Percentiles rank a stretch among this genome's conserved stretches.
Conservation (phyloP, 2,329 filamentous ascomycete species). For the Penicillium sp. region DNA sequence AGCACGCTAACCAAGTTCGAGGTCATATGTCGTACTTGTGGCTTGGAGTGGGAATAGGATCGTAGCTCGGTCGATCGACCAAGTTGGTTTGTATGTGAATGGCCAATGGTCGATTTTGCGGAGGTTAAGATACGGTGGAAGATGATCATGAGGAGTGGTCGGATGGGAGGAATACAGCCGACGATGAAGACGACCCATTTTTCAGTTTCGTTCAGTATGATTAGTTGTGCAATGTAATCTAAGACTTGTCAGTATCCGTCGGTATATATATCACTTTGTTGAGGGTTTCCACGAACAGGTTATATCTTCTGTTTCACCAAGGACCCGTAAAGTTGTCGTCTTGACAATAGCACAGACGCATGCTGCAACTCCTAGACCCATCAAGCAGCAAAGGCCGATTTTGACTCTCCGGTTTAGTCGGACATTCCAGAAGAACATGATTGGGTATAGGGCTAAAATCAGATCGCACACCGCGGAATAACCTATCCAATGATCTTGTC, state of each 20-base stretch:
- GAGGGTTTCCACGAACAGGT: constrained; percentile 14
- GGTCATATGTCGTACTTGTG: neutral
- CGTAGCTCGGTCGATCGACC: constrained; percentile 5
- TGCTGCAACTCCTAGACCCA: constrained; percentile 27
- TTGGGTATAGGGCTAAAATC: constrained; percentile 25
- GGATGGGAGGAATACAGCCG: constrained; percentile 21
- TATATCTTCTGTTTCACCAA: constrained; percentile 10
- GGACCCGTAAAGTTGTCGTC: constrained; percentile 9
- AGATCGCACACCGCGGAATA: constrained; percentile 24
- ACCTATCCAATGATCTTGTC: neutral
- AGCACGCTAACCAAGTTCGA: neutral
- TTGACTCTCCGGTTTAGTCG: constrained; percentile 19
- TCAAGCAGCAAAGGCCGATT: constrained; percentile 27
- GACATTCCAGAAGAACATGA: constrained; percentile 25
- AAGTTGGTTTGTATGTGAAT: neutral
- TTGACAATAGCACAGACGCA: constrained; percentile 21
- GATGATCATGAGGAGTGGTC: constrained; percentile 8
- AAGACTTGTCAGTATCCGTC: neutral
- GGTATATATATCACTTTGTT: neutral
- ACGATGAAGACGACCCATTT: constrained; percentile 29
- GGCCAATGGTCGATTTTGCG: neutral
- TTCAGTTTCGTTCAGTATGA: constrained; percentile 23
- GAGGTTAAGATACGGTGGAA: constrained; percentile 4
- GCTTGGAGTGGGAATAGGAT: constrained; percentile 1
- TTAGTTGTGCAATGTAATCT: constrained; percentile 15